Evolutionary conservation across 768 basidiomycete species (phyloP).

Genomic region (Auriscalpium orientale): DNA sequence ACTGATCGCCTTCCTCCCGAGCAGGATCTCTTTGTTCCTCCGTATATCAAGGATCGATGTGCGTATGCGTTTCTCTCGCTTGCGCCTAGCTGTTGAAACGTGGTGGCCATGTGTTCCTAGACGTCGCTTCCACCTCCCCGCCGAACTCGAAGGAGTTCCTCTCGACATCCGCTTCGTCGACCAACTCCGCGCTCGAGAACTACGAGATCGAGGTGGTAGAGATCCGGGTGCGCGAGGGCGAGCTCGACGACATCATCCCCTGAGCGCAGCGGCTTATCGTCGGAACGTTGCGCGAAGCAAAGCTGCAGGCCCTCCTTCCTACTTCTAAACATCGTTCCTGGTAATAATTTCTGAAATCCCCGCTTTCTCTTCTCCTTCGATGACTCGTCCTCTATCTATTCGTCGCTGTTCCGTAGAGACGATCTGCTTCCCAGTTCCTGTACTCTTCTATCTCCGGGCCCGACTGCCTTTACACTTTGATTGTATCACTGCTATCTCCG

Average conservation of each 20-base stretch:
- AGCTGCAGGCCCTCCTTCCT: too few relatives aligned
- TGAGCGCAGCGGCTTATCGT: slow-evolving; percentile 14
- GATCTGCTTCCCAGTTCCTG: too few relatives aligned
- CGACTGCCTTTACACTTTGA: too few relatives aligned
- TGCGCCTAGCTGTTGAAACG: slow-evolving; percentile 15
- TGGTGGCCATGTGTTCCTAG: slow-evolving; percentile 27
- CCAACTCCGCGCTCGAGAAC: slow-evolving; percentile 51
- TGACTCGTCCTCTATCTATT: too few relatives aligned
- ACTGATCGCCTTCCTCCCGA: slow-evolving; percentile 1
- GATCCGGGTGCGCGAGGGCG: slow-evolving; percentile 75
- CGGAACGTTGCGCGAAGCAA: too few relatives aligned
- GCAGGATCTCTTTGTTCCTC: slow-evolving; percentile 80
- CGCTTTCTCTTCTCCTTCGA: too few relatives aligned
- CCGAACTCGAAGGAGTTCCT: slow-evolving; percentile 60
- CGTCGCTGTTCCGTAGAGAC: too few relatives aligned
- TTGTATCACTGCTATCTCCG: too few relatives aligned
- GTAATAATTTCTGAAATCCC: too few relatives aligned
- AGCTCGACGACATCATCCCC: slow-evolving; percentile 71
- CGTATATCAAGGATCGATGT: slow-evolving; percentile 90
- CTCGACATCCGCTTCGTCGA: slow-evolving; percentile 62
- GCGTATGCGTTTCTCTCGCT: slow-evolving; percentile 28
- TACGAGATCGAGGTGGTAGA: slow-evolving; percentile 86
- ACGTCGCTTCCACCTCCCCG: slow-evolving; percentile 78
- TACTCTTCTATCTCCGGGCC: too few relatives aligned
- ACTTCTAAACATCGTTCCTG: too few relatives aligned